Percentiles rank a stretch among this genome's conserved stretches.
These are phyloP conservation scores for Fusarium sp. DNA, from an alignment of 2,329 filamentous ascomycete genomes.

Conservation along the genomic window DNA sequence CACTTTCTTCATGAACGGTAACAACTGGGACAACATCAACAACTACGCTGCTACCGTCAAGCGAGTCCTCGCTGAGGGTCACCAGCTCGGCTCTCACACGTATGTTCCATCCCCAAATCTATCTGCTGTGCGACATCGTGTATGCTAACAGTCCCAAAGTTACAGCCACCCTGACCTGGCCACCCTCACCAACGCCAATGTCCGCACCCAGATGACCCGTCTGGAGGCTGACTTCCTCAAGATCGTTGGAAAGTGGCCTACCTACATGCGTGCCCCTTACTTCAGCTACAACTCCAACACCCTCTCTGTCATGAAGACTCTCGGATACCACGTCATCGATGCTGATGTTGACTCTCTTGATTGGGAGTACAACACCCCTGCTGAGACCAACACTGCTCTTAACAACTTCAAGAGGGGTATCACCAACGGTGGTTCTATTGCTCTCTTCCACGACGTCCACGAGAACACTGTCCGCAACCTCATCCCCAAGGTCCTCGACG, in stretches of 20 bases:
- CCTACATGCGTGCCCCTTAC: slow-evolving; percentile 56
- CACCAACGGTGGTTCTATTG: slow-evolving; percentile 56
- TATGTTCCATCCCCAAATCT: slow-evolving; percentile 5
- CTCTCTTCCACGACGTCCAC: slow-evolving; percentile 63
- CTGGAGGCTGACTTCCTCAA: slow-evolving; percentile 54
- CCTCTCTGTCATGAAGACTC: slow-evolving; percentile 48
- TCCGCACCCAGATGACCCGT: slow-evolving; percentile 53
- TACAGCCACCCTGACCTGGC: slow-evolving; percentile 56
- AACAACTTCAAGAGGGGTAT: slow-evolving; percentile 49
- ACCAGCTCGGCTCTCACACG: slow-evolving; percentile 65
- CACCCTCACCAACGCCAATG: slow-evolving; percentile 42
- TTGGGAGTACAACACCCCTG: slow-evolving; percentile 57
- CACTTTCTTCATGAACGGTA: slow-evolving; percentile 44
- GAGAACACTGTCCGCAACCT: slow-evolving; percentile 53
- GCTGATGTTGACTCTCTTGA: slow-evolving; percentile 70
- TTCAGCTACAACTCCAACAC: slow-evolving; percentile 52
- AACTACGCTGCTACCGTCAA: slow-evolving; percentile 41
- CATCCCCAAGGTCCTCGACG: slow-evolving; percentile 30
- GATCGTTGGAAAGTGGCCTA: slow-evolving; percentile 51
- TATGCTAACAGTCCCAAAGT: slow-evolving; percentile 52
- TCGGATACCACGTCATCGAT: slow-evolving; percentile 66
- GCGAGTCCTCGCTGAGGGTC: slow-evolving; percentile 61
- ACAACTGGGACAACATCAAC: slow-evolving; percentile 44
- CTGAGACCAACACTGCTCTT: slow-evolving; percentile 36
- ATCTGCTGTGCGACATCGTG: not conserved